These are phyloP conservation scores for Clarireedia paspali DNA, from an alignment of 2,329 filamentous ascomycete genomes.

Conservation along the genomic window DNA sequence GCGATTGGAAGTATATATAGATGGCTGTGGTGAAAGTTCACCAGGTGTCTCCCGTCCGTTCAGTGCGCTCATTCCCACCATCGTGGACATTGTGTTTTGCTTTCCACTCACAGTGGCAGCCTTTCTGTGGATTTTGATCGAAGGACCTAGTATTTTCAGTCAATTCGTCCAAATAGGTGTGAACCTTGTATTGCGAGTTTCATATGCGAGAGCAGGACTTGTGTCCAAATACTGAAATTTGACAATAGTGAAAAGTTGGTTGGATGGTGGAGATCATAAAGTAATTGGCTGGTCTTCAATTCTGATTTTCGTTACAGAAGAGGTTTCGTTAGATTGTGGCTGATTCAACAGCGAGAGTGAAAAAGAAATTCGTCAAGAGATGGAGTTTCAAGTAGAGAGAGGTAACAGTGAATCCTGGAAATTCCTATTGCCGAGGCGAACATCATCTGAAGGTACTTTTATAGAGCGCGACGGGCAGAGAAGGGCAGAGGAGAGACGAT, in stretches of 20 bases:
- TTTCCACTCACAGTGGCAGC: too few species aligned
- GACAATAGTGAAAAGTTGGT: too few species aligned
- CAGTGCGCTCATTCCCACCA: background rate
- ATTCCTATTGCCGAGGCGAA: background rate
- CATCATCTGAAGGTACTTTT: background rate
- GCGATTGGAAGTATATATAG: constrained; percentile 13
- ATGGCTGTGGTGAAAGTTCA: background rate
- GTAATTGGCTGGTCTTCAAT: background rate
- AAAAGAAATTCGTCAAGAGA: background rate
- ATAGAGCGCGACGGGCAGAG: too few species aligned
- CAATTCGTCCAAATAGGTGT: background rate
- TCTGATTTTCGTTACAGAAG: background rate
- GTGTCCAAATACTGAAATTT: too few species aligned
- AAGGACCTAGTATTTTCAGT: background rate
- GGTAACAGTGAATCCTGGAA: constrained; percentile 1
- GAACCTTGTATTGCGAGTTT: too few species aligned
- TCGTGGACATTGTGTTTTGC: background rate
- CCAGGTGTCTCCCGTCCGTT: background rate
- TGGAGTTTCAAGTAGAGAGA: background rate
- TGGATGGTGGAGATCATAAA: too few species aligned
- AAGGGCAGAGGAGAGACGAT: too few species aligned
- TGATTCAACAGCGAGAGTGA: background rate
- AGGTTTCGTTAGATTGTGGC: background rate
- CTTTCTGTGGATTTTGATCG: too few species aligned
- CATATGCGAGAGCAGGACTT: too few species aligned